Evolutionary conservation across 257 asterid genomes (phyloP).

Genomic region (Lavandula angustifolia): DNA sequence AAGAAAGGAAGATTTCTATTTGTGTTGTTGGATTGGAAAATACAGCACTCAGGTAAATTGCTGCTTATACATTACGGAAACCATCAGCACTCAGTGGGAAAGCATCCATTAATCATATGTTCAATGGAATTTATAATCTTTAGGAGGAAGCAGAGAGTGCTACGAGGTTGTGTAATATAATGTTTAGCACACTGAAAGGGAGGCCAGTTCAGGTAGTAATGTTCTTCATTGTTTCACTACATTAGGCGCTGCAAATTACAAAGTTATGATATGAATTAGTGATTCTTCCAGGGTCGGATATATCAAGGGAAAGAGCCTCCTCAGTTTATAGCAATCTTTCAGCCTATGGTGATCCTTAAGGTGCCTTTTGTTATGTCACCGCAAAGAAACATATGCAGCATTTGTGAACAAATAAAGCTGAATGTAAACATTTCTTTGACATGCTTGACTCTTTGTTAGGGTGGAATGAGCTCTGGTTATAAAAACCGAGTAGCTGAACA

Average conservation of each 20-base stretch:
- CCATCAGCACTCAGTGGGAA: no score
- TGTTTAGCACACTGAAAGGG: conserved; percentile 86
- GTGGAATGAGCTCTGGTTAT: conserved; percentile 93
- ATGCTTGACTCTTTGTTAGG: conserved; percentile 43
- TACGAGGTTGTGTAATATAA: conserved; percentile 53
- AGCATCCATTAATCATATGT: background rate
- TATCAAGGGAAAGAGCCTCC: conserved; percentile 98
- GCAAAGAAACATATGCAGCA: background rate
- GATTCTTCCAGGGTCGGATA: conserved; percentile 57
- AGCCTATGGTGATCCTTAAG: conserved; percentile 95
- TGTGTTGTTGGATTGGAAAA: conserved; percentile 94
- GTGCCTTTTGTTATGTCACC: conserved; percentile 45
- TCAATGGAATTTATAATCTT: conserved; percentile 17
- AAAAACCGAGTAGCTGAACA: conserved; percentile 78
- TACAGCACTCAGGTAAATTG: conserved; percentile 76
- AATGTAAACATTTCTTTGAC: background rate
- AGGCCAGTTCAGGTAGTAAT: conserved; percentile 80
- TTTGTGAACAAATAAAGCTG: conserved; percentile 19
- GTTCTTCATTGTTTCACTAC: conserved; percentile 18
- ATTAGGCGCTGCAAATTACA: conserved; percentile 18
- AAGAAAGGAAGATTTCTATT: conserved; percentile 85
- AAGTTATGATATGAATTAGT: conserved; percentile 12
- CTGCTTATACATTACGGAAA: background rate
- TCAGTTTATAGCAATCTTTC: conserved; percentile 84
- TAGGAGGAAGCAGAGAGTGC: conserved; percentile 82